These are phyloP conservation scores for Globisporangium rhizosaccharum DNA, from an alignment of 352 stramenopile genomes.

Conservation along the genomic window DNA sequence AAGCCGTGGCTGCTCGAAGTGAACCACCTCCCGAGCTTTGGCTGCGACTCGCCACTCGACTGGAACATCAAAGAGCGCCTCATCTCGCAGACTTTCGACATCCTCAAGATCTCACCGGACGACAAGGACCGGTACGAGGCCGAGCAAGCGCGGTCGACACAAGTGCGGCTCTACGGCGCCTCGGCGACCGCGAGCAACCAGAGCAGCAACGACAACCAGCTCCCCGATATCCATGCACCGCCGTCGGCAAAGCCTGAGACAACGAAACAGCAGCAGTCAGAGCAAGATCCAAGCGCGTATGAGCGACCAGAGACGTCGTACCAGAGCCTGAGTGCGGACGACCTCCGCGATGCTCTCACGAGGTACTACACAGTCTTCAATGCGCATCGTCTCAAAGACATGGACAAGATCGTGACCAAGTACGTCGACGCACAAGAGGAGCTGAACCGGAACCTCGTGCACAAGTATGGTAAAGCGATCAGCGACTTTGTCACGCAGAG, in stretches of 20 bases:
- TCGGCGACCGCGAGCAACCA: slow-evolving; percentile 5
- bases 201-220: slow-evolving; percentile 10
- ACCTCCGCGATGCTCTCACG: slow-evolving; percentile 35
- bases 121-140: slow-evolving; percentile 80
- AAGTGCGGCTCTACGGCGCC: slow-evolving; percentile 56
- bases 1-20: slow-evolving; percentile 97
- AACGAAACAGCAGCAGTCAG: slow-evolving; percentile 1
- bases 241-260: too few species aligned
- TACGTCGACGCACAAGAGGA: slow-evolving; percentile 58
- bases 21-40: slow-evolving; percentile 95
- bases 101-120: slow-evolving; percentile 72
- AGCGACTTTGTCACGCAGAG: slow-evolving; percentile 28
- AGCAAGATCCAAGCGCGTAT: slow-evolving; percentile 10
- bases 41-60: slow-evolving; percentile 93
- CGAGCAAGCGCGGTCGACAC: slow-evolving; percentile 53
- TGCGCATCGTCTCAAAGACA: slow-evolving; percentile 38
- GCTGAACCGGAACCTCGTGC: slow-evolving; percentile 50
- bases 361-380: slow-evolving; percentile 63
- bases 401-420: slow-evolving; percentile 76
- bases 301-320: not conserved
- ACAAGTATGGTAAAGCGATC: slow-evolving; percentile 64
- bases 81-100: slow-evolving; percentile 89
- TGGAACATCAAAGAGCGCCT: slow-evolving; percentile 93
- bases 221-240: slow-evolving; percentile 8
- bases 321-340: slow-evolving; percentile 20